Evolutionary conservation across 2,329 filamentous ascomycete species (phyloP), one percentile per base, ranked within the genome.

Genomic region (Cryphonectria japonica): DNA sequence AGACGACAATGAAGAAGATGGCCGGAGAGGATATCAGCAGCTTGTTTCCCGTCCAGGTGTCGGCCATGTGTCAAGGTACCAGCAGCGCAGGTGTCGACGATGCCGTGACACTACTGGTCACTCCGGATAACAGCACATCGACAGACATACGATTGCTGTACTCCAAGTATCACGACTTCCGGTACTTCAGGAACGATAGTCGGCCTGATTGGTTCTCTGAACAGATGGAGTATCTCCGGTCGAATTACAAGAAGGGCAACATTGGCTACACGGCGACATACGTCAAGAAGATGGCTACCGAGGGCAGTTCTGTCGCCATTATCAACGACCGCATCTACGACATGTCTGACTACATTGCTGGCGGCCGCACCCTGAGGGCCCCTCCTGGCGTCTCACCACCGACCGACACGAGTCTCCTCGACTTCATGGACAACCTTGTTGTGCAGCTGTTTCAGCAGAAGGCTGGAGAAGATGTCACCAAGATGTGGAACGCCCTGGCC

Each of bases 31-130:
- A 99, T 77, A 91, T 95, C n/a, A 97, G 93, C 32, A 85, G 88
- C 54, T 86, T 99, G 14, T 99, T 99, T 83, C 96, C 97, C 0
- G 87, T 99, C 0, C 96, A 99, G 79, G 95, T 99, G 22, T 97
- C 92, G 5, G 94, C 95, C 60, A 86, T 99, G 52, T 99, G 96
- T 81, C 88, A 92, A 72, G 96, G 95, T 71, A 88, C 87, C 43
- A 85, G 90, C 74, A 93, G 92, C 32, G 34, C 66, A 22, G 78
- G 77, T 1, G 83, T 90, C 60, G 87, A 93, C 77, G 87, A 88
- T 3, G 87, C 89, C 59, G 93, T 99, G n/a, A 91, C 92, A 63
- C 86, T 99, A 39, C 92, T 95, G 80, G 98, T 95, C 82, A 90
- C 90, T 74, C 89, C 86, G 52, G 89, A 89, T 73, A 99, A 99